Evolutionary conservation across 2,329 filamentous ascomycete species (phyloP).

Genomic region (Monilinia laxa): DNA sequence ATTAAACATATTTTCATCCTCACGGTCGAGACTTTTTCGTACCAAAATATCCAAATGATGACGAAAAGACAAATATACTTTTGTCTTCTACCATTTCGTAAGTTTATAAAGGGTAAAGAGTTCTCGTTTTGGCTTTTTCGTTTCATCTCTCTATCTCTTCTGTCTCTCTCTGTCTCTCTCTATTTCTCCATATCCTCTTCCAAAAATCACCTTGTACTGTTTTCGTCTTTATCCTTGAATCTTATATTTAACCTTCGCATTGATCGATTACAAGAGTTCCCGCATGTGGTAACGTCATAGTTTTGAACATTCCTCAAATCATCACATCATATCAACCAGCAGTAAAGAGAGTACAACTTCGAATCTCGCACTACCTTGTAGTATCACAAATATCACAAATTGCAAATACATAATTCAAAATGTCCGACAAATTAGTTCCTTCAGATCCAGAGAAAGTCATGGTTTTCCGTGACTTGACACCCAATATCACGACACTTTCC

Average conservation of each 20-base stretch:
- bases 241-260: neutral
- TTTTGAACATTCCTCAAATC: neutral
- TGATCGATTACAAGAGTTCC: neutral
- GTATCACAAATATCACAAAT: neutral
- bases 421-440: constrained; percentile 66
- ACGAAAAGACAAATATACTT: neutral
- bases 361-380: neutral
- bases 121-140: too few relatives aligned
- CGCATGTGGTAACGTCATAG: constrained; percentile 13
- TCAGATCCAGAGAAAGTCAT: constrained; percentile 76
- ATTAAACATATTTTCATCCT: neutral
- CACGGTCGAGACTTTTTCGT: constrained; percentile 1
- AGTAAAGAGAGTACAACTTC: constrained; percentile 1
- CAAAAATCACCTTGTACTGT: neutral
- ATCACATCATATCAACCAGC: constrained; percentile 1
- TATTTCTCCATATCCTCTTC: neutral
- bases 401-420: constrained; percentile 37
- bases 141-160: too few relatives aligned
- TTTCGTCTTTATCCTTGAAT: neutral
- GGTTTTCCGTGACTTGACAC: constrained; percentile 83
- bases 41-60: too few relatives aligned
- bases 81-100: too few relatives aligned
- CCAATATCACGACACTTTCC: constrained; percentile 74
- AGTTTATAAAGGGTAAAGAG: neutral
- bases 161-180: neutral